Percentiles rank a stretch among this genome's conserved stretches.
Conservation (phyloP, 2,329 filamentous ascomycete species). For the Pyrenophora seminiperda region DNA sequence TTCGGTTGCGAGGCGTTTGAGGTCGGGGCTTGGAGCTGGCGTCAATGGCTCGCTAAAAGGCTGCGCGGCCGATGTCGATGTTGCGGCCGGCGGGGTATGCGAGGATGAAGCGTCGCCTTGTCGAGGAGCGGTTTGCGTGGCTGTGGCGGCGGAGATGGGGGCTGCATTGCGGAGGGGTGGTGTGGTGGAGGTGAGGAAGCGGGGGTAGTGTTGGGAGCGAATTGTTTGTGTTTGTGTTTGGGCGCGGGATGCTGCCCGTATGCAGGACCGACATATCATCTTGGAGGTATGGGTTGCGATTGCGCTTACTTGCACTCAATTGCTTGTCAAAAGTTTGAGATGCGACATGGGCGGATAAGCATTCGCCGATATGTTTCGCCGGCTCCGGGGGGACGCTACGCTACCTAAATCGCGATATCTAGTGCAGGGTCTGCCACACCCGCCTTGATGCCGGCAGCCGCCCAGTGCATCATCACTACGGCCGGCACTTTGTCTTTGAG, state of each 20-base stretch:
- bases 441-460: neutral
- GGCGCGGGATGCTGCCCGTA: conserved; percentile 40
- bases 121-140: conserved; percentile 34
- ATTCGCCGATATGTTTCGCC: conserved; percentile 18
- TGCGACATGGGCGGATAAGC: conserved; percentile 7
- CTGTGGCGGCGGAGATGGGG: conserved; percentile 33
- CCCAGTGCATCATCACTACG: neutral
- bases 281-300: conserved; percentile 19
- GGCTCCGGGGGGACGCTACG: conserved; percentile 9
- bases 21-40: conserved; percentile 25
- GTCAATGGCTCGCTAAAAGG: conserved; percentile 52
- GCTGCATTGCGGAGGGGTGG: conserved; percentile 28
- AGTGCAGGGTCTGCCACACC: neutral
- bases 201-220: conserved; percentile 20
- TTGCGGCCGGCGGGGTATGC: conserved; percentile 47
- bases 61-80: conserved; percentile 53
- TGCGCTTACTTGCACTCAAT: neutral
- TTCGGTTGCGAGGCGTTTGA: conserved; percentile 33
- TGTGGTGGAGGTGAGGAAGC: conserved; percentile 35
- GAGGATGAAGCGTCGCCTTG: conserved; percentile 33
- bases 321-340: conserved; percentile 24
- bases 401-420: neutral
- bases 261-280: conserved; percentile 50
- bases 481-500: neutral
- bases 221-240: conserved; percentile 7